A percentile compares a stretch with the other conserved stretches of the same genome.
phyloP scores from a whole-genome alignment of 345 rosid species.

The Hypericum perforatum region DNA sequence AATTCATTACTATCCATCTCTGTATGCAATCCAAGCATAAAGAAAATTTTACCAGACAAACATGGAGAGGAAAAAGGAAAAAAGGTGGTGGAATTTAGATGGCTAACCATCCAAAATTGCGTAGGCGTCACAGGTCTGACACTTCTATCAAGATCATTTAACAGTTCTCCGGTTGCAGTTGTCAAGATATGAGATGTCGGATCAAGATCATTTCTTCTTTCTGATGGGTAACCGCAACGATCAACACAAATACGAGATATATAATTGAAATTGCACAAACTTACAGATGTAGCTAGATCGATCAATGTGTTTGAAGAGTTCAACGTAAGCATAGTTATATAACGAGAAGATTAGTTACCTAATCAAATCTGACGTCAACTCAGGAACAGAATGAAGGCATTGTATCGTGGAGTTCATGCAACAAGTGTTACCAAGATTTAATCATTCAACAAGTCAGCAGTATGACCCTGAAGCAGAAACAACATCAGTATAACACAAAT shows the following conservation, averaged over 20 bases:
- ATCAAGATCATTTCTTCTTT: conserved; percentile 68
- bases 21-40: neutral
- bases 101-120: conserved; percentile 93
- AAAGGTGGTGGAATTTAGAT: conserved; percentile 3
- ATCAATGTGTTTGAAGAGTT: neutral
- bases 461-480: conserved; percentile 55
- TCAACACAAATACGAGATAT: conserved; percentile 12
- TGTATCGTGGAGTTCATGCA: conserved; percentile 97
- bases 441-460: conserved; percentile 84
- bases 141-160: conserved; percentile 81
- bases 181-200: conserved; percentile 92
- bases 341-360: conserved; percentile 30
- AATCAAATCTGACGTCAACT: conserved; percentile 73
- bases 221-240: conserved; percentile 51
- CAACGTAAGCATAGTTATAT: neutral
- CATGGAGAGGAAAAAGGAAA: neutral
- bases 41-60: too few relatives aligned
- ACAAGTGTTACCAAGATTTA: conserved; percentile 96
- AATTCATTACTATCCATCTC: too few relatives aligned
- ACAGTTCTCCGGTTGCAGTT: conserved; percentile 83
- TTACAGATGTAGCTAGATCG: conserved; percentile 3
- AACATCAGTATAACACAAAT: neutral
- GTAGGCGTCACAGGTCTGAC: conserved; percentile 85
- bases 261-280: conserved; percentile 9
- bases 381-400: conserved; percentile 96